A percentile compares a stretch with the other conserved stretches of the same genome.
These are phyloP conservation scores for Solanum hybrid DNA, from an alignment of 305 asterid genomes.

Conservation along the genomic window DNA sequence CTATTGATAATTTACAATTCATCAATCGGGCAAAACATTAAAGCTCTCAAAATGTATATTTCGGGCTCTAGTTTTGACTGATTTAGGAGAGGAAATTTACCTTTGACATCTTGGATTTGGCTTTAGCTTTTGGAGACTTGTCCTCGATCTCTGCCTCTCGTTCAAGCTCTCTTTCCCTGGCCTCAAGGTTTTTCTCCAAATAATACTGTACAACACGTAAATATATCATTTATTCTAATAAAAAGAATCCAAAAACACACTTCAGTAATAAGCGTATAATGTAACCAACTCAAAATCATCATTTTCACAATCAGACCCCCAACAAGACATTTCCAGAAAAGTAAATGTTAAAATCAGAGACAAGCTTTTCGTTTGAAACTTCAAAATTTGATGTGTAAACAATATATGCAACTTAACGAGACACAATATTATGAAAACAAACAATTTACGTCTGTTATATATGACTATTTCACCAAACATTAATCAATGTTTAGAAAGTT, in stretches of 20 bases:
- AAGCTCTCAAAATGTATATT: not conserved
- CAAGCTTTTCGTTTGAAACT: not conserved
- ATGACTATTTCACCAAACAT: not conserved
- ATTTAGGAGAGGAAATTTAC: constrained; percentile 16
- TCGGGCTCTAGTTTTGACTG: not conserved
- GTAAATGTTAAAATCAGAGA: not conserved
- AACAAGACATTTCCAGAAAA: not conserved
- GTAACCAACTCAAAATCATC: not conserved
- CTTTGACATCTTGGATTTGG: constrained; percentile 98
- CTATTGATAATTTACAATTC: not conserved
- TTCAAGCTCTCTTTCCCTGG: constrained; percentile 80
- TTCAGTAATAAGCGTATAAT: not conserved
- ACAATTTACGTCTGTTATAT: not conserved
- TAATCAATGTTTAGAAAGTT: not conserved
- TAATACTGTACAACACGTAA: constrained; percentile 49
- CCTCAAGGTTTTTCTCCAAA: constrained; percentile 96
- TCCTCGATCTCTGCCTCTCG: constrained; percentile 94
- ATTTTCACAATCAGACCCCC: not conserved
- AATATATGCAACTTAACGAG: not conserved
- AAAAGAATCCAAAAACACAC: not conserved
- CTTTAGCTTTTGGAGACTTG: constrained; percentile 85
- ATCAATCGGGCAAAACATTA: not conserved
- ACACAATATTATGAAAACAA: not conserved
- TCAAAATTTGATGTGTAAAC: not conserved
- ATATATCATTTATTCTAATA: not conserved